Percentiles rank a stretch among this genome's conserved stretches.
phyloP scores from a whole-genome alignment of 371 early-diverging fungal genomes.

The Zychaea mexicana region DNA sequence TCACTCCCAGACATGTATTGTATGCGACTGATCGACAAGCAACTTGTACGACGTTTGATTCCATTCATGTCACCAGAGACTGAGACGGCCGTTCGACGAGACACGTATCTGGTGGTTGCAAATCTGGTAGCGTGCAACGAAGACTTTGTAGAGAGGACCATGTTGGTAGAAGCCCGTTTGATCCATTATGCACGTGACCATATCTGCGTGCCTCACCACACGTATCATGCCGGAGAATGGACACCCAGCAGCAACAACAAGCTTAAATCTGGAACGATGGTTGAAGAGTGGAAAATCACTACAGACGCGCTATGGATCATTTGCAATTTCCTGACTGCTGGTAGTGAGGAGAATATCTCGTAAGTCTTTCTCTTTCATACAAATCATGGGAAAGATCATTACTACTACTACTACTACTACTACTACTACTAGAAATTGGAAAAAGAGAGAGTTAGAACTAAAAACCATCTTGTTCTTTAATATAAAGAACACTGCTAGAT shows the following conservation, averaged over 20 bases:
- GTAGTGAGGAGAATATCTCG: slow-evolving; percentile 31
- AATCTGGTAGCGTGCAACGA: slow-evolving; percentile 56
- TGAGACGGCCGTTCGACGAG: slow-evolving; percentile 37
- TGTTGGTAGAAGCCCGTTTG: slow-evolving; percentile 42
- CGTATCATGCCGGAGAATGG: slow-evolving; percentile 17
- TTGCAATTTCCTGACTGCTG: slow-evolving; percentile 52
- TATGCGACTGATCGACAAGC: slow-evolving; percentile 39
- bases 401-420: too few relatives aligned
- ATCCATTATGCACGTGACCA: slow-evolving; percentile 30
- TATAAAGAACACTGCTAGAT: not conserved
- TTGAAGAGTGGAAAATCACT: slow-evolving; percentile 58
- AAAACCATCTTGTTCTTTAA: too few relatives aligned
- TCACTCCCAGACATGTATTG: slow-evolving; percentile 54
- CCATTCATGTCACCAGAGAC: slow-evolving; percentile 21
- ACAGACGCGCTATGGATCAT: slow-evolving; percentile 58
- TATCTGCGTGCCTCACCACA: slow-evolving; percentile 33
- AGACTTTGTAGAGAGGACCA: slow-evolving; percentile 40
- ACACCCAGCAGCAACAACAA: not conserved
- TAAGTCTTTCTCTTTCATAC: slow-evolving; percentile 14
- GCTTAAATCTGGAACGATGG: slow-evolving; percentile 3
- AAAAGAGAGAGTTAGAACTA: too few relatives aligned
- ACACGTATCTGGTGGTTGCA: slow-evolving; percentile 55
- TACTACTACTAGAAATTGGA: too few relatives aligned
- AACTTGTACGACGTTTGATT: slow-evolving; percentile 24
- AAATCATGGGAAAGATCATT: too few relatives aligned